Evolutionary conservation across 106 monocot species (phyloP), one percentile per base, ranked within the genome.

Genomic region (Amphibolis antarctica): DNA sequence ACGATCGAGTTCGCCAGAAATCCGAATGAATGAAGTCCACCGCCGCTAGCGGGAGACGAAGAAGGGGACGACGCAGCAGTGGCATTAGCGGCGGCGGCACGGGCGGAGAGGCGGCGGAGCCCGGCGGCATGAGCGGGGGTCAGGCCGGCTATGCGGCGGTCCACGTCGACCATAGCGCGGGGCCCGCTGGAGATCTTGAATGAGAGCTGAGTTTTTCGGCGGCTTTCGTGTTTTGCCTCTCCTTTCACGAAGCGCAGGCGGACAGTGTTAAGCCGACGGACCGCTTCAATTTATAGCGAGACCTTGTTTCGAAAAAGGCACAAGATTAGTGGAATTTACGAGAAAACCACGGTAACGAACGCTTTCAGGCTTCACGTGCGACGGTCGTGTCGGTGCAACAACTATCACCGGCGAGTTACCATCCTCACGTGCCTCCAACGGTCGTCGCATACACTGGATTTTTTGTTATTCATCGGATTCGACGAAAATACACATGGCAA

Each of bases 141-240:
- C 15, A 66, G 59, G 31, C 66, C 59, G 14, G 73, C 27, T 44
- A 66, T 66, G 31, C 31, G 58, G 29, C 56, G 66, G 36, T 66
- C 73, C 55, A 74, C 66, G 51, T 74, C 73, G 21, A 74, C 59
- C 73, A 74, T 74, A 23, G 23, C 18, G 36, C 18, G 19, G 66
- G 19, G 17, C 13, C 13, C 18, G 66, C 36, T 7, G 36, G 36
- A 36, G 36, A 36, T 36, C 36, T 36, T 36, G 36, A 7, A 36
- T 4, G 36, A 36, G 36, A 36, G 36, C 36, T 36, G 36, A 36
- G 2, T 7, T 7, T 36, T 36, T 36, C 7, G 36, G 36, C 7
- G 36, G 2, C 26, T 0, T 17, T 17, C 3, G 49, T 14, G 3
- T 14, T 49, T 12, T 49, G 49, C 4, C 3, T 49, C 17, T 10